Percentiles rank a stretch among this genome's conserved stretches.
Evolutionary conservation across 495 filamentous ascomycete species (phyloP).

Genomic region (Tuber indicum): DNA sequence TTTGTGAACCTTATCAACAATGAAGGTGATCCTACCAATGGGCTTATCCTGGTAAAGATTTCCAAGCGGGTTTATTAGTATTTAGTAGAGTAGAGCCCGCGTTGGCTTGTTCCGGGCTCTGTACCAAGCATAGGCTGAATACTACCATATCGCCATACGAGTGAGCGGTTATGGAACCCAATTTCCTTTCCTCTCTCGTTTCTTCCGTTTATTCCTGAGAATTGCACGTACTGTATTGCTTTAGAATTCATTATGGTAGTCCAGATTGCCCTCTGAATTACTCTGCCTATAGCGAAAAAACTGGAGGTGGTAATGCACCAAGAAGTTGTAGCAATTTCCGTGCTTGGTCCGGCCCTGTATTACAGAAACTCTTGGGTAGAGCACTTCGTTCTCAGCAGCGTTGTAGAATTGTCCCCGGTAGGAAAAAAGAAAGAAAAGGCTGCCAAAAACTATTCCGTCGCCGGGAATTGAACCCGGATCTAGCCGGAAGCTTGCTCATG

Average conservation of each 20-base stretch:
- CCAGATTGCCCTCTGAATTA: not conserved
- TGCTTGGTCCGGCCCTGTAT: not conserved
- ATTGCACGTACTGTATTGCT: not conserved
- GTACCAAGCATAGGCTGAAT: not conserved
- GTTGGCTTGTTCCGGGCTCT: not conserved
- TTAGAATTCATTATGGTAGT: not conserved
- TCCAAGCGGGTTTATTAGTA: slow-evolving; percentile 50
- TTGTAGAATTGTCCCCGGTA: not conserved
- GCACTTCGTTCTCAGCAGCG: not conserved
- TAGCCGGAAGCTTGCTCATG: slow-evolving; percentile 27
- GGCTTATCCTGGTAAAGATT: slow-evolving; percentile 64
- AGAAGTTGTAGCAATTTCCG: too few species aligned
- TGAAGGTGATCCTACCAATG: slow-evolving; percentile 55
- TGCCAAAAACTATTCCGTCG: slow-evolving; percentile 21
- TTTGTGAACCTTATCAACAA: slow-evolving; percentile 66
- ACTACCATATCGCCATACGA: not conserved
- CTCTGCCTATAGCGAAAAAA: not conserved
- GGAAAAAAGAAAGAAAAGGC: not conserved
- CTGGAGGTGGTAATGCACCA: not conserved
- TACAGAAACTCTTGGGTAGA: not conserved
- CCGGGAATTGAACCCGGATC: slow-evolving; percentile 37
- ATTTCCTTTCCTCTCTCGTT: not conserved
- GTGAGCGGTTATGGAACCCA: not conserved
- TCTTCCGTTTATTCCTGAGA: not conserved
- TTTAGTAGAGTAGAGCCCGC: not conserved